phyloP scores from a whole-genome alignment of 805 yeast genomes.

The Pichia insulana region DNA sequence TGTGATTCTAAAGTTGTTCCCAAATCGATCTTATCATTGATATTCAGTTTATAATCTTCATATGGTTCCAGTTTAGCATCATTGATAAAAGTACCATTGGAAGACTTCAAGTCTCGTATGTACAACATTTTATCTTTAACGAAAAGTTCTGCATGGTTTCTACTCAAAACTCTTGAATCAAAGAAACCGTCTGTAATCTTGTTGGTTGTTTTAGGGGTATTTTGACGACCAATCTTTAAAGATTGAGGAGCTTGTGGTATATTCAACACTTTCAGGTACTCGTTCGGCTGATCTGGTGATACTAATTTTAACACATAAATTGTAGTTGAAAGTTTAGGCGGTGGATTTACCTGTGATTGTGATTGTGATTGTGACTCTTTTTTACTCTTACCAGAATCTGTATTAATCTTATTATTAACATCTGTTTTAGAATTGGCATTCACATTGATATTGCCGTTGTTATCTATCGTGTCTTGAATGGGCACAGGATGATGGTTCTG shows the following conservation, averaged over 20 bases:
- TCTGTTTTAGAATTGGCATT: background rate
- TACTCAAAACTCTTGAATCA: conserved; percentile 83
- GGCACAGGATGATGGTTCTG: too few species aligned
- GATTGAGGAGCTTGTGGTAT: conserved; percentile 80
- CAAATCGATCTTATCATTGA: conserved; percentile 84
- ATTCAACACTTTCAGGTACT: conserved; percentile 57
- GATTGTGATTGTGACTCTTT: too few species aligned
- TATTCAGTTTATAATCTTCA: conserved; percentile 53
- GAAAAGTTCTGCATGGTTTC: conserved; percentile 90
- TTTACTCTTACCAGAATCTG: too few species aligned
- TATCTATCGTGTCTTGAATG: background rate
- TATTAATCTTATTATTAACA: background rate
- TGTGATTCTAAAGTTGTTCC: conserved; percentile 80
- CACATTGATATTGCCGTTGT: background rate
- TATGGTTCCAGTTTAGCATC: conserved; percentile 58
- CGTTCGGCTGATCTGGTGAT: conserved; percentile 67
- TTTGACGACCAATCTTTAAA: conserved; percentile 83
- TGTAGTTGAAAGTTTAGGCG: conserved; percentile 21
- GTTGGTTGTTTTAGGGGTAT: conserved; percentile 51
- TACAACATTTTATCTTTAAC: conserved; percentile 55
- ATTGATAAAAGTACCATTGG: conserved; percentile 92
- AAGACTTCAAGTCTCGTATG: conserved; percentile 79
- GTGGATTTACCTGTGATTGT: too few species aligned
- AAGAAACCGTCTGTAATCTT: conserved; percentile 81
- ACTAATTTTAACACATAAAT: conserved; percentile 60